Evolutionary conservation across 306 rosid species (phyloP).

Genomic region (Fragaria nilgerrensis): DNA sequence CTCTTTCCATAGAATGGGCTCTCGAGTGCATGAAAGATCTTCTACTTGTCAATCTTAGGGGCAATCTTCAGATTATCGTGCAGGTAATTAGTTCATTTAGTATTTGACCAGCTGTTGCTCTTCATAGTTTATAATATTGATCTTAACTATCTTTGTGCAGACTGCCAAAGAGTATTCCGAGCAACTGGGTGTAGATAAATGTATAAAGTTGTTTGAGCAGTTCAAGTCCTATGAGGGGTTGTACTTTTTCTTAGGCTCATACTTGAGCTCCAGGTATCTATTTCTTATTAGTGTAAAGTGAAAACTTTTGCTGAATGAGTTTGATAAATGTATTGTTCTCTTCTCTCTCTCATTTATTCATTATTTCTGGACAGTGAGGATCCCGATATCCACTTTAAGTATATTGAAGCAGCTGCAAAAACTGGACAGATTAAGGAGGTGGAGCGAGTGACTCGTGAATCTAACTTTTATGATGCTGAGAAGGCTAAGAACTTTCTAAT

Average conservation of each 20-base stretch:
- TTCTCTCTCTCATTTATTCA: background rate
- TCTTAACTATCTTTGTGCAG: constrained; percentile 42
- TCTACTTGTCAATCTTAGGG: constrained; percentile 91
- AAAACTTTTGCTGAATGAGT: background rate
- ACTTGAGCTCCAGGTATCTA: constrained; percentile 88
- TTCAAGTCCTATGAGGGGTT: constrained; percentile 94
- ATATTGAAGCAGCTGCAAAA: constrained; percentile 97
- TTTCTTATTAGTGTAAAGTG: background rate
- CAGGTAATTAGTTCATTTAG: constrained; percentile 51
- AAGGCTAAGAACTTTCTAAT: constrained; percentile 91
- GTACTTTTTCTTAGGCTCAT: constrained; percentile 95
- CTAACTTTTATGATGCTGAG: constrained; percentile 90
- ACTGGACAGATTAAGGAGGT: constrained; percentile 99
- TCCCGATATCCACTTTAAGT: constrained; percentile 98
- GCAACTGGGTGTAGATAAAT: constrained; percentile 83
- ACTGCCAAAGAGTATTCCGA: constrained; percentile 91
- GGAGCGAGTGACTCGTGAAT: constrained; percentile 97
- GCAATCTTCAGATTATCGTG: constrained; percentile 97
- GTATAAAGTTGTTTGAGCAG: constrained; percentile 96
- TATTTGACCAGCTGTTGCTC: background rate
- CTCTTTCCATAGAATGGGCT: constrained; percentile 94
- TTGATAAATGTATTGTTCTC: background rate
- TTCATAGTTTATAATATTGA: constrained; percentile 18
- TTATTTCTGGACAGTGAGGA: constrained; percentile 73
- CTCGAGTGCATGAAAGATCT: constrained; percentile 99